Base-by-base conservation (phyloP, 2,329 filamentous ascomycete genomes). In the Nannizziopsis arthrosporioides region DNA sequence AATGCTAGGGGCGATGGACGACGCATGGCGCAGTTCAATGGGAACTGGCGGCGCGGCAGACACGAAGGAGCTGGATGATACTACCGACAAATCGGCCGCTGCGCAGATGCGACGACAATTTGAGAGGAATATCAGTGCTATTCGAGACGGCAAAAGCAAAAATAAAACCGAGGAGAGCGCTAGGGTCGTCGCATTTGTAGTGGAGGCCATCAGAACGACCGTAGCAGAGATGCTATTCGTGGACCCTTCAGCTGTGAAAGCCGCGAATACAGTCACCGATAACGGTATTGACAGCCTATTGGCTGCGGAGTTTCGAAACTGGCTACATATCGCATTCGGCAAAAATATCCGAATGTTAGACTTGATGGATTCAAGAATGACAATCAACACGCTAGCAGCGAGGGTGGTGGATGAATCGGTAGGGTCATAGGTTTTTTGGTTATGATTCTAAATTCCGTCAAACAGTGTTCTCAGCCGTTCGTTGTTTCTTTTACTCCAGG, bases 231-330 rank as follows among this genome's bases (percentile, higher is more conserved):
- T 54, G n/a, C 32, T 54, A 15, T 46, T 52, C 37, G 46, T 61
- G 2, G 55, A 57, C 18, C 44, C 37, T 1, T 44, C 50, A 14
- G 52, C 43, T n/a, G 49, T 62, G 1, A 51, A 56, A 40, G 30
- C 51, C 2, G 47, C 15, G n/a, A 52, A 54, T 39, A 32, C 54
- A 1, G 51, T 61, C 1, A 54, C 53, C 1, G 50, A 54, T 8
- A 47, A 59, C 22, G 61, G 60, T 2, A 52, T 62, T 1, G 60
- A 63, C 48, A 61, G 59, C 34, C 41, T 63, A 43, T 51, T 62
- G 3, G 56, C 55, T 7, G 59, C 58, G n/a, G 59, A 63, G 51
- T 44, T 63, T 45, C 53, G 58, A 14, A 61, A 59, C 42, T 63
- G 60, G 61, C 54, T 59, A 17, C 14, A 51, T 30, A 38, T 48